phyloP scores from a whole-genome alignment of 164 flowering plant genomes.

The Piper betle region DNA sequence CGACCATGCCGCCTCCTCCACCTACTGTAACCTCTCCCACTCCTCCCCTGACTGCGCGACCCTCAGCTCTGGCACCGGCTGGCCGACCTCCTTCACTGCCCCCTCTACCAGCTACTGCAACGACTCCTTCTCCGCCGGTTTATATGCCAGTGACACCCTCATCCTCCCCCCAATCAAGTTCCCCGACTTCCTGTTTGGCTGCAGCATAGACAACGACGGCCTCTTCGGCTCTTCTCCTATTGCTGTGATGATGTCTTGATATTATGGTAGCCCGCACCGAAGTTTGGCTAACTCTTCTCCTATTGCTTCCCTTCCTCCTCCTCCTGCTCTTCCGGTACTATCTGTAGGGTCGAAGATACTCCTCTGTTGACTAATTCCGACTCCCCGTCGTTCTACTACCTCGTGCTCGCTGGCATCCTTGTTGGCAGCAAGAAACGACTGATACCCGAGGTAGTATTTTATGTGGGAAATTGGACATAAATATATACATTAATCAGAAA shows the following conservation, averaged over 20 bases:
- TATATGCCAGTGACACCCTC: conserved; percentile 22
- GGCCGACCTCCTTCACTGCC: conserved; percentile 12
- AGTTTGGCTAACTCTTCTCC: conserved; percentile 28
- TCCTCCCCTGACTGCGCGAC: conserved; percentile 15
- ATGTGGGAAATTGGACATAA: no score
- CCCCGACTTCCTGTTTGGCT: conserved; percentile 28
- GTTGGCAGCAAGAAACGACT: conserved; percentile 13
- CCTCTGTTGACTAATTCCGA: conserved; percentile 10
- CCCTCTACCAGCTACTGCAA: conserved; percentile 37
- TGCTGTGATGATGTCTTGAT: conserved; percentile 20
- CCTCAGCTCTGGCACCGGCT: conserved; percentile 24
- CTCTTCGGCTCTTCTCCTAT: conserved; percentile 28
- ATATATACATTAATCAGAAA: no score
- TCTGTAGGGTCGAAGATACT: conserved; percentile 13
- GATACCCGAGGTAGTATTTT: conserved; percentile 5
- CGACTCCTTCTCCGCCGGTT: conserved; percentile 31
- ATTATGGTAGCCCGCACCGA: conserved; percentile 23
- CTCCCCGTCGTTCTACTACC: conserved; percentile 20
- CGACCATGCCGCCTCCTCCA: conserved; percentile 22
- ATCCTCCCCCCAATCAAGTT: conserved; percentile 15
- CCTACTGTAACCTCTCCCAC: conserved; percentile 31
- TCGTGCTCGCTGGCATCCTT: conserved; percentile 12
- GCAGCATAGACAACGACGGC: conserved; percentile 31
- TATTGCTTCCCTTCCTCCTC: conserved; percentile 50
- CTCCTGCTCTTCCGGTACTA: conserved; percentile 23